Base-by-base conservation (phyloP, 1,139 yeast species). In the Pichia sp. region DNA sequence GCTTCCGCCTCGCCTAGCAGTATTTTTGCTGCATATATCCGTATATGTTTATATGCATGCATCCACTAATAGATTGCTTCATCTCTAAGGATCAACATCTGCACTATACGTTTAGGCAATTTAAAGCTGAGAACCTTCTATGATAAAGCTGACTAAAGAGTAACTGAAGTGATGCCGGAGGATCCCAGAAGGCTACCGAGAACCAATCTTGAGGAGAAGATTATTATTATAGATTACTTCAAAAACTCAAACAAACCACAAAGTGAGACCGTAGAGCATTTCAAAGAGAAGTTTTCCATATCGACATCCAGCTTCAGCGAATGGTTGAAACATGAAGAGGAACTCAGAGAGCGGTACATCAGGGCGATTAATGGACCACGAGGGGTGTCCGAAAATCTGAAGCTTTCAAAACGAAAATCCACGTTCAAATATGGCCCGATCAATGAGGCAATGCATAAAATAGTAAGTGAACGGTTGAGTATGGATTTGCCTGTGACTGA, bases 271-370 rank as follows among this genome's bases (percentile, higher is more conserved):
- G 86, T 81, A 23, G 81, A 80, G 50, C 67, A 73, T 48, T 81
- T 75, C 67, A 77, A 75, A 59, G 70, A 76, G 52, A 73, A 73
- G 55, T 72, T 78, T 47, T 74, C 83, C 16, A 80, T 81, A 15
- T 78, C 83, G 15, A 80, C 85, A 0, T 79, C 83, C 29, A 76
- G 82, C 7, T 76, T 81, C 58, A 76, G 82, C 62, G 86, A 81
- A 64, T 81, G 86, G 86, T 64, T 81, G 40, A 80, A 80, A 64
- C 72, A 76, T 56, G 85, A 81, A 63, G 69, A 64, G 4, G 81
- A 80, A 31, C 67, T 80, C 45, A 65, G 85, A 19, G 70, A 69
- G 47, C 65, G 84, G 52, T 74, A 61, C 52, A 61, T 62, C 38
- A 63, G 62, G 46, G 61, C 69, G 11, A 53, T 57, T 31, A 55